Conservation (phyloP, 2,329 filamentous ascomycete species). For the Arachnopeziza araneosa region DNA sequence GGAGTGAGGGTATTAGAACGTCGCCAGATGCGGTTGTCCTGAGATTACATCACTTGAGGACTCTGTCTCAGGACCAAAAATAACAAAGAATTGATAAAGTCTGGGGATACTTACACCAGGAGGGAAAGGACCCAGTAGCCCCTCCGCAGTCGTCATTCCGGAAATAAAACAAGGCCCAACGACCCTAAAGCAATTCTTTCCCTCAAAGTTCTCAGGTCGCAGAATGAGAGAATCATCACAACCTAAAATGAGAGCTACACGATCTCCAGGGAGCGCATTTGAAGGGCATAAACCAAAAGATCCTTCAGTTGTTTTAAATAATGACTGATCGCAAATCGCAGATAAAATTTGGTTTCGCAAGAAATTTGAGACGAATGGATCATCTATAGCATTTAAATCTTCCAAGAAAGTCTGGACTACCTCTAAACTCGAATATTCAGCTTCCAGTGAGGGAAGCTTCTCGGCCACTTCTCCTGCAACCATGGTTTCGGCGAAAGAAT, state of each 20-base stretch:
- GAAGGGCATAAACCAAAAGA: background rate
- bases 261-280: background rate
- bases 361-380: background rate
- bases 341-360: background rate
- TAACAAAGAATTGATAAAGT: no score
- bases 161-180: background rate
- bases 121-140: background rate
- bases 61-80: no score
- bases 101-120: no score
- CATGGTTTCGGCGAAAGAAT: constrained; percentile 1
- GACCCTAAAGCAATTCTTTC: background rate
- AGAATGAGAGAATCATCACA: background rate
- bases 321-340: background rate
- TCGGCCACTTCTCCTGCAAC: background rate
- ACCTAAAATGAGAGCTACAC: background rate
- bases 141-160: background rate
- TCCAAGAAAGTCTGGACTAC: background rate
- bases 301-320: background rate
- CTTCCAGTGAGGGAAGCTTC: background rate
- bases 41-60: no score
- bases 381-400: background rate
- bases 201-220: background rate
- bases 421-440: background rate
- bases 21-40: no score
- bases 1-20: no score